Base-by-base conservation (phyloP, 768 basidiomycete genomes). In the Rhodotorula sphaerocarpa region DNA sequence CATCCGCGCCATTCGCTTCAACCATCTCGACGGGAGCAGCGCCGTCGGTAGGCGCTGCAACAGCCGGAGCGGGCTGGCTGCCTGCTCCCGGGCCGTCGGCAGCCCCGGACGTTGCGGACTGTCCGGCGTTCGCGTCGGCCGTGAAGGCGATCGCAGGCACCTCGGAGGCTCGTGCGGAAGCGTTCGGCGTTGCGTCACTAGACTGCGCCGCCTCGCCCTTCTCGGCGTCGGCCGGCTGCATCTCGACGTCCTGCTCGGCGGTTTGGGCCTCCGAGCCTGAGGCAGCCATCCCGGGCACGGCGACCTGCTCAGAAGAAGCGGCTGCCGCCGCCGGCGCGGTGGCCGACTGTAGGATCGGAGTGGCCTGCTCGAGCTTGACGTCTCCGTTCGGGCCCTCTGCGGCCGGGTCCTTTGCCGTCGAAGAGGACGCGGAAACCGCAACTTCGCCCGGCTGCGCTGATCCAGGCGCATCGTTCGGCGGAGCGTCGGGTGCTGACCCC, bases 311-410 rank as follows among this genome's bases (percentile, higher is more conserved):
- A 15, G 41, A 25, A 15, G n/a, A 31, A 28, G 20, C 30, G 6
- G 41, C 41, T 15, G 31, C 44, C 1, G 30, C 12, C 11, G 21
- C 43, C 1, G 48, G 48, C 1, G 60, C 42, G 4, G 31, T 4
- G 12, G 54, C 33, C 1, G 60, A 5, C 28, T 28, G 36, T 15
- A 63, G 36, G 20, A 57, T 39, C 16, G 56, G 50, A 27, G 41
- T 57, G 42, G 50, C 57, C 50, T 58, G 57, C 57, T 58, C 57
- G 30, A 51, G 28, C 43, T 58, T 58, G 57, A 58, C 57, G 10
- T 5, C 27, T 20, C 7, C 42, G 11, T 43, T 12, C 42, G 20
- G 21, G 20, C 20, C 42, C 15, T 27, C 47, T 27, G 7, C 31
- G 21, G 50, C 50, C n/a, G 50, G 25, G 27, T 3, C 21, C 42